Base-by-base conservation (phyloP, 2,329 filamentous ascomycete genomes). In the Corynespora cassiicola region DNA sequence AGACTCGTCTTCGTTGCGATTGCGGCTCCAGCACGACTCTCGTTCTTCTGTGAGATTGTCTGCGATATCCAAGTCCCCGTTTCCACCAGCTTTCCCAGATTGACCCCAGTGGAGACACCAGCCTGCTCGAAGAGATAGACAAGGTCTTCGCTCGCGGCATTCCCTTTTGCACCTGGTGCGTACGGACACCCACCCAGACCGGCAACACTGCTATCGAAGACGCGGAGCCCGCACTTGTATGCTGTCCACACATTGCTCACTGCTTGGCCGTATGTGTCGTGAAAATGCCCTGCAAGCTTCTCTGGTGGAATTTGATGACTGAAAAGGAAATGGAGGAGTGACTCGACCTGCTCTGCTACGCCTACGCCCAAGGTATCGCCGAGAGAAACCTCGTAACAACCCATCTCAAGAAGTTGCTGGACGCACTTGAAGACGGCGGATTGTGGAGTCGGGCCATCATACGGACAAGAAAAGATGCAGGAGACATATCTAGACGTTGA, bases 381-480 rank as follows among this genome's bases (percentile, higher is more conserved):
- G 1, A 62, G 42, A 20, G 51, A 46, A 23, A 62, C 42, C 40
- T 62, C 54, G 37, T 56, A 60, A 30, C 58, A 62, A 16, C 53
- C 54, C 53, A 58, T 54, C 9, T 44, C 45, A 3, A 56, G 36
- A 4, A 58, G 45, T 10, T 39, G 40, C 21, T 44, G 31, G 4
- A 42, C 44, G 23, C 46, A 37, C 0, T 36, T 26, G 5, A 57
- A 42, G 5, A 62, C 58, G 10, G 16, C 26, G 22, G 34, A 32
- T 11, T 45, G 45, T 8, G 45, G 24, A 11, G 56, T 62, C 2
- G 58, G 51, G 8, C 58, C 58, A 52, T 28, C 62, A 60, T 33
- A 74, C 2, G 72, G 72, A 39, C 70, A 68, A 1, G 61, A 56
- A 22, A 74, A 73, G 6, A 74, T 71, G 42, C 70, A 74, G 0